Evolutionary conservation across 768 basidiomycete species (phyloP).

Genomic region (Dioszegia hungarica): DNA sequence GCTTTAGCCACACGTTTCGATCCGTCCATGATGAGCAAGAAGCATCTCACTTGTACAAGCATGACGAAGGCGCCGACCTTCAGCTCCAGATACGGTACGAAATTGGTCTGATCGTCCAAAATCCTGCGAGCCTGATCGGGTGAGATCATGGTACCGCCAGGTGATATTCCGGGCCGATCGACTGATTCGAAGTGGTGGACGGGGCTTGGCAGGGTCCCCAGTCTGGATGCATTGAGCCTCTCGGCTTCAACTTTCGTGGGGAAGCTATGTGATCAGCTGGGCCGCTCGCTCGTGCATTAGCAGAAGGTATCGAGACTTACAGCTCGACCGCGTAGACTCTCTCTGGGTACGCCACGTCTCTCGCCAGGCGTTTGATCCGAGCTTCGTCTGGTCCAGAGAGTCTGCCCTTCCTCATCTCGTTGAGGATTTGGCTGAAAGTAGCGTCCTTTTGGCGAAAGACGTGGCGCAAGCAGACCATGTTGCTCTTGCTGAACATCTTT

Average conservation of each 20-base stretch:
- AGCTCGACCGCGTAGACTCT: slow-evolving; percentile 33
- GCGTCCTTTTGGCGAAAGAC: slow-evolving; percentile 47
- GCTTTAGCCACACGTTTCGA: neutral
- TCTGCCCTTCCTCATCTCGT: slow-evolving; percentile 44
- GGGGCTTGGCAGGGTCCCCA: slow-evolving; percentile 6
- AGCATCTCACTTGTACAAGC: slow-evolving; percentile 30
- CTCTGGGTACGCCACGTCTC: slow-evolving; percentile 23
- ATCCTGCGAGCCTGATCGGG: slow-evolving; percentile 12
- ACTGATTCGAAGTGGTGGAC: slow-evolving; percentile 7
- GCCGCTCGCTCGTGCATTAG: neutral
- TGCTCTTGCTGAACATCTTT: slow-evolving; percentile 16
- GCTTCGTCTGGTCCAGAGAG: slow-evolving; percentile 19
- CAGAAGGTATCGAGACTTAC: slow-evolving; percentile 23
- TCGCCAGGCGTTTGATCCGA: slow-evolving; percentile 17
- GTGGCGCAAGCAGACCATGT: slow-evolving; percentile 37
- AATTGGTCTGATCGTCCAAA: slow-evolving; percentile 25
- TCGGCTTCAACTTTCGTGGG: slow-evolving; percentile 27
- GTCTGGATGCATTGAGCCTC: slow-evolving; percentile 19
- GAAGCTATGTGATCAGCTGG: slow-evolving; percentile 21
- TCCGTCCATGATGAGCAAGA: too few relatives aligned
- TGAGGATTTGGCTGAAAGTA: slow-evolving; percentile 39
- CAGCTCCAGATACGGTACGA: slow-evolving; percentile 19
- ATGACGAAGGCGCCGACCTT: slow-evolving; percentile 38
- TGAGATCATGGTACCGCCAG: slow-evolving; percentile 13
- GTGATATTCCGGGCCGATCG: slow-evolving; percentile 23